Evolutionary conservation across 345 rosid genomes (phyloP).

Genomic region (Melaleuca alternifolia): DNA sequence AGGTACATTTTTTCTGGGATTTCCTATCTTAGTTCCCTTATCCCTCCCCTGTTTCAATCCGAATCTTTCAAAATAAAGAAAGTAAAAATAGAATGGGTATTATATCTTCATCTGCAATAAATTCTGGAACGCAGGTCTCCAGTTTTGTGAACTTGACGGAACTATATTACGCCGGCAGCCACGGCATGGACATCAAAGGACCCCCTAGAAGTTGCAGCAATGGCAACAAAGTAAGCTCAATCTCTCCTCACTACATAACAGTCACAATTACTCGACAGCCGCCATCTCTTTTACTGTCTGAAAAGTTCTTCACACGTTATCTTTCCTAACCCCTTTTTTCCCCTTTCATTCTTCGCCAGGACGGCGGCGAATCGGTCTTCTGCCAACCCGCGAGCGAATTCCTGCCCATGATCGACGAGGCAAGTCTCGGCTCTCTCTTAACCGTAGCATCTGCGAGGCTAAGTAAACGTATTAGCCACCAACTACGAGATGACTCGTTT

Average conservation of each 20-base stretch:
- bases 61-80: neutral
- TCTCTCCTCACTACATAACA: neutral
- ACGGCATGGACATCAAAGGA: slow-evolving; percentile 98
- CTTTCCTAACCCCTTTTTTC: neutral
- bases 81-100: neutral
- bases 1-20: slow-evolving; percentile 40
- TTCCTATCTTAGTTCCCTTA: neutral
- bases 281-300: neutral
- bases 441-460: neutral
- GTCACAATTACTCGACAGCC: neutral
- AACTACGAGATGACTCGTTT: too few species aligned
- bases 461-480: neutral
- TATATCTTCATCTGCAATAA: neutral
- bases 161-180: slow-evolving; percentile 94
- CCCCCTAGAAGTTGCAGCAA: slow-evolving; percentile 41
- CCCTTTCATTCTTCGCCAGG: slow-evolving; percentile 15
- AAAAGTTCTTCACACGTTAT: neutral
- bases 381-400: slow-evolving; percentile 84
- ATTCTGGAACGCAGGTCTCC: slow-evolving; percentile 43
- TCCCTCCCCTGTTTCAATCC: neutral
- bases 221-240: slow-evolving; percentile 25
- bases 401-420: slow-evolving; percentile 85
- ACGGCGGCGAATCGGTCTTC: slow-evolving; percentile 24
- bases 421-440: slow-evolving; percentile 1
- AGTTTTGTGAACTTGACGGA: slow-evolving; percentile 67